Conservation (phyloP, 352 stramenopile species). For the Globisporangium parvum region DNA sequence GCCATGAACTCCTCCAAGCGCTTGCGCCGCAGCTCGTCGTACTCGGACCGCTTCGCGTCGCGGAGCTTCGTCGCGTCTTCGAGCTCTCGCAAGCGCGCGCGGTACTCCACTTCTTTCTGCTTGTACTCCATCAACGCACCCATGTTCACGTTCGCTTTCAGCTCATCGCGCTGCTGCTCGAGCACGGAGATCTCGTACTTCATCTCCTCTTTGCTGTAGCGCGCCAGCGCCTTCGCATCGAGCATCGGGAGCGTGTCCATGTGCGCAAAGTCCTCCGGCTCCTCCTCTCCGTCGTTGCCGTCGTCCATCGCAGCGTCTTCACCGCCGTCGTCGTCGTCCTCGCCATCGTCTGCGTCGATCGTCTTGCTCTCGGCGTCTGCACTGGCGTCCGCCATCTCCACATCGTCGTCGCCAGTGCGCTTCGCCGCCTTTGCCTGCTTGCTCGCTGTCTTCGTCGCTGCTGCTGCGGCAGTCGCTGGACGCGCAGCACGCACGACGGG, state of each 20-base stretch:
- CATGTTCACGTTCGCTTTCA: slow-evolving; percentile 96
- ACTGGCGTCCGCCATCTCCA: slow-evolving; percentile 23
- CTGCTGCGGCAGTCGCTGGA: slow-evolving; percentile 30
- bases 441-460: slow-evolving; percentile 20
- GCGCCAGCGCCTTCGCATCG: slow-evolving; percentile 65
- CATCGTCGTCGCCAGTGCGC: slow-evolving; percentile 31
- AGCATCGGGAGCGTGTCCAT: slow-evolving; percentile 71
- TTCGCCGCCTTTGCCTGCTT: slow-evolving; percentile 18
- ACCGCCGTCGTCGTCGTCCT: slow-evolving; percentile 17
- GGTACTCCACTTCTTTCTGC: slow-evolving; percentile 95
- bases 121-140: slow-evolving; percentile 87
- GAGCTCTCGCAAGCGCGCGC: slow-evolving; percentile 90
- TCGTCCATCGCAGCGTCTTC: slow-evolving; percentile 18
- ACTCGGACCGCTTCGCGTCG: slow-evolving; percentile 90
- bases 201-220: slow-evolving; percentile 89
- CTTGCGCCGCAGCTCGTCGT: slow-evolving; percentile 95
- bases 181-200: slow-evolving; percentile 92
- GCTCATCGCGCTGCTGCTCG: slow-evolving; percentile 88
- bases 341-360: slow-evolving; percentile 17
- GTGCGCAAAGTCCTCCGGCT: slow-evolving; percentile 22
- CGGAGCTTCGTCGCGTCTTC: slow-evolving; percentile 91
- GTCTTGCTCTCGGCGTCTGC: slow-evolving; percentile 26
- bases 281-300: slow-evolving; percentile 27
- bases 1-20: slow-evolving; percentile 99
- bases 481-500: slow-evolving; percentile 21